A percentile compares a stretch with the other conserved stretches of the same genome.
phyloP scores from a whole-genome alignment of 495 filamentous ascomycete species.

The Trichoderma virens region DNA sequence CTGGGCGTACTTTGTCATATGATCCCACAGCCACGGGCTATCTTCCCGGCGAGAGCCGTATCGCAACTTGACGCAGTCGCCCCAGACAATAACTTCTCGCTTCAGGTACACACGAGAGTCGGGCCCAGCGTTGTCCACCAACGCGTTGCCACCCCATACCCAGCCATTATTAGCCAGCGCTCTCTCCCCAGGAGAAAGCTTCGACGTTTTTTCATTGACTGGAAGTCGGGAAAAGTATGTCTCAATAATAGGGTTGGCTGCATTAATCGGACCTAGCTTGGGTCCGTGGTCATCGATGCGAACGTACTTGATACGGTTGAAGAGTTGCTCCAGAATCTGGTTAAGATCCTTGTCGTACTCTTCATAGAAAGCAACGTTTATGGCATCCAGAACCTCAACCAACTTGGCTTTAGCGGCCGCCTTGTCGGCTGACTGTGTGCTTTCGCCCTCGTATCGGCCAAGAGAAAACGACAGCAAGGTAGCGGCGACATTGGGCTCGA shows the following conservation, averaged over 20 bases:
- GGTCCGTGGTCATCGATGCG: constrained; percentile 88
- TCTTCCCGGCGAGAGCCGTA: constrained; percentile 78
- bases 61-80: constrained; percentile 94
- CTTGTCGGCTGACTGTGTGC: constrained; percentile 33
- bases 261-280: constrained; percentile 70
- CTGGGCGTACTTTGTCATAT: constrained; percentile 86
- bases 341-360: constrained; percentile 83
- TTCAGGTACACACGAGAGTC: constrained; percentile 83
- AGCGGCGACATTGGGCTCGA: constrained; percentile 61
- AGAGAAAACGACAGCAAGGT: constrained; percentile 60
- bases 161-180: constrained; percentile 95
- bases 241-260: constrained; percentile 78
- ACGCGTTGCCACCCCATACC: constrained; percentile 94
- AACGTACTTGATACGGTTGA: constrained; percentile 88
- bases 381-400: constrained; percentile 62
- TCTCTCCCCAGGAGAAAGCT: constrained; percentile 67
- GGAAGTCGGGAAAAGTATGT: constrained; percentile 92
- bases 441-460: constrained; percentile 54
- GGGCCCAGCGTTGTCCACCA: constrained; percentile 88
- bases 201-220: constrained; percentile 64
- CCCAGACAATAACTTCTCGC: constrained; percentile 95
- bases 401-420: constrained; percentile 43
- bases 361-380: constrained; percentile 80
- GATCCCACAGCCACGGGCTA: constrained; percentile 90
- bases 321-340: constrained; percentile 81